A percentile compares a stretch with the other conserved stretches of the same genome.
Conservation (phyloP, 768 basidiomycete genomes). For the Podaxis rugospora region DNA sequence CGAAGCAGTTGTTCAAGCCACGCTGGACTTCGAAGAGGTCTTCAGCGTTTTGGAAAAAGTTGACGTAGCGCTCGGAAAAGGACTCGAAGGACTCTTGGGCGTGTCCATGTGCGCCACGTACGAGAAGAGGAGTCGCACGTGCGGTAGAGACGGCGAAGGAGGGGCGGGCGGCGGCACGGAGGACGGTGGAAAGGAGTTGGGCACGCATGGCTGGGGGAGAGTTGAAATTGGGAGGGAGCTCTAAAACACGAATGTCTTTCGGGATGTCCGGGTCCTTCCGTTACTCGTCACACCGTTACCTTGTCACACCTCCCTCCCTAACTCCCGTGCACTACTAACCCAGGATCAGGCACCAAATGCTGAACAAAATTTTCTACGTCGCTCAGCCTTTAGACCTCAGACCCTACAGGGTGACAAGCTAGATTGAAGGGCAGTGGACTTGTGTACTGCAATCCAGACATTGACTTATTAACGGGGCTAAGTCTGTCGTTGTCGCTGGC, state of each 20-base stretch:
- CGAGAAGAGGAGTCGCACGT: slow-evolving; percentile 36
- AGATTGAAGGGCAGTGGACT: not conserved
- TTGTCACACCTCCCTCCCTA: not conserved
- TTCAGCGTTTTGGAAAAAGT: slow-evolving; percentile 88
- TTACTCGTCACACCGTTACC: slow-evolving; percentile 11
- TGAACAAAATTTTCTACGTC: no score
- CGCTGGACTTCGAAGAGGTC: slow-evolving; percentile 99
- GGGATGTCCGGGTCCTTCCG: slow-evolving; percentile 26
- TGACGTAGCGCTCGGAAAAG: slow-evolving; percentile 90
- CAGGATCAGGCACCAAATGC: no score
- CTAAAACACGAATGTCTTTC: slow-evolving; percentile 23
- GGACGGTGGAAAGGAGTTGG: slow-evolving; percentile 55
- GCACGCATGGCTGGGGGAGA: slow-evolving; percentile 42
- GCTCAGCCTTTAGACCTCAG: not conserved
- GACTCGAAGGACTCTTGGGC: slow-evolving; percentile 90
- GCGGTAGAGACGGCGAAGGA: slow-evolving; percentile 30
- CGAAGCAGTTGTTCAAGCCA: slow-evolving; percentile 99
- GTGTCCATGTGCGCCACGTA: slow-evolving; percentile 54
- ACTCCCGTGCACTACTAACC: not conserved
- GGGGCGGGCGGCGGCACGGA: slow-evolving; percentile 57
- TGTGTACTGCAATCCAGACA: not conserved
- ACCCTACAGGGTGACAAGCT: not conserved
- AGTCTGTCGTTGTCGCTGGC: not conserved
- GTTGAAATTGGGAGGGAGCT: slow-evolving; percentile 13
- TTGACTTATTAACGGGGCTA: not conserved